A percentile compares a stretch with the other conserved stretches of the same genome.
Conservation (phyloP, 2,329 filamentous ascomycete species). For the Ophiostoma pallidulum region DNA sequence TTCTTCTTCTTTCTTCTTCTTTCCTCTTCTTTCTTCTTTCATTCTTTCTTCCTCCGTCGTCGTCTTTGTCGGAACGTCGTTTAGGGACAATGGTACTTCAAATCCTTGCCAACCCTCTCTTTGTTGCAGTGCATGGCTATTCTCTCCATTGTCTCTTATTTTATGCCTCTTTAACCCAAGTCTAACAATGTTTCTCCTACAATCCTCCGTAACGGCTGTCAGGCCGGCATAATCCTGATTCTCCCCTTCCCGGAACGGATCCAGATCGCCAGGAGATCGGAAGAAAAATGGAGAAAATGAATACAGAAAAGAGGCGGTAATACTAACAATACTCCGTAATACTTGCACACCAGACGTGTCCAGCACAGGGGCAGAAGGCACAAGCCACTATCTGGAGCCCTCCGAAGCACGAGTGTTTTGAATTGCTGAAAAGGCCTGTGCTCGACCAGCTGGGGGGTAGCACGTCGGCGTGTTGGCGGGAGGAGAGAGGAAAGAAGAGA, state of each 20-base stretch:
- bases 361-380: too few species aligned
- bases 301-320: not conserved
- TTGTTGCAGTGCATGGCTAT: not conserved
- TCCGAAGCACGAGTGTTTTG: too few species aligned
- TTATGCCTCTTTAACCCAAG: too few species aligned
- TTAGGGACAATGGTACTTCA: too few species aligned
- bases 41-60: not conserved
- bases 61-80: not conserved
- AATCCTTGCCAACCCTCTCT: too few species aligned
- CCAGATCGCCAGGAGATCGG: constrained; percentile 1
- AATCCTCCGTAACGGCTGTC: not conserved
- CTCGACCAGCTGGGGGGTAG: too few species aligned
- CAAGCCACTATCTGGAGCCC: too few species aligned
- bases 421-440: too few species aligned
- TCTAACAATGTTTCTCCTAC: too few species aligned
- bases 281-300: not conserved
- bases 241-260: not conserved
- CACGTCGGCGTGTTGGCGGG: too few species aligned
- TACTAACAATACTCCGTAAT: too few species aligned
- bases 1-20: not conserved
- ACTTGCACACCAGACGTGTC: too few species aligned
- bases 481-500: not conserved
- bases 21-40: not conserved
- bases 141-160: not conserved
- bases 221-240: constrained; percentile 6